A percentile compares a stretch with the other conserved stretches of the same genome.
Evolutionary conservation across 2,329 filamentous ascomycete species (phyloP).

Genomic region (Pseudocercospora fijiensis): DNA sequence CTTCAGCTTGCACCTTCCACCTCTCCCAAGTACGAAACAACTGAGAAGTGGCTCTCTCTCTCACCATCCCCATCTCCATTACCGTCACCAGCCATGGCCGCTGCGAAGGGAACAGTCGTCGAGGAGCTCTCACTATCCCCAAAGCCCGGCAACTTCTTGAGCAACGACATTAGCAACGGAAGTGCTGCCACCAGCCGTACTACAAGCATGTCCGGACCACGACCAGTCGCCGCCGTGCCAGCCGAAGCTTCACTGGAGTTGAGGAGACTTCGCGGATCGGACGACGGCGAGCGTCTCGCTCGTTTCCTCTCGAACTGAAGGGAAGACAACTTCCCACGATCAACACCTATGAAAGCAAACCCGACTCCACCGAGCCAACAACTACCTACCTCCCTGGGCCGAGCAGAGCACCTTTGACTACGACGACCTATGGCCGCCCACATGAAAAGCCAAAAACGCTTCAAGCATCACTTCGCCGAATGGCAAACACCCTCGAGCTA

Average conservation of each 20-base stretch:
- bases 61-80: conserved; percentile 6
- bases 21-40: neutral
- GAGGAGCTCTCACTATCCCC: conserved; percentile 7
- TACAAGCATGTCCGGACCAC: conserved; percentile 8
- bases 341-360: neutral
- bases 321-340: neutral
- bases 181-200: conserved; percentile 10
- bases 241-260: conserved; percentile 1
- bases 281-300: conserved; percentile 17
- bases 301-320: conserved; percentile 19
- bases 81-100: conserved; percentile 12
- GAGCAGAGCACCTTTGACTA: neutral
- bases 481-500: neutral
- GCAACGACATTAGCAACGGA: conserved; percentile 10
- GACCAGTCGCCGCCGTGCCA: conserved; percentile 4
- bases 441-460: neutral
- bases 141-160: conserved; percentile 12
- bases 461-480: conserved; percentile 1
- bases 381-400: neutral
- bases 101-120: neutral
- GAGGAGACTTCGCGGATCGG: conserved; percentile 6
- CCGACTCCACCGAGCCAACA: neutral
- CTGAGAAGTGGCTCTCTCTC: conserved; percentile 14
- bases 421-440: neutral
- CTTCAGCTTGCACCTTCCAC: conserved; percentile 21